phyloP scores from a whole-genome alignment of 305 asterid genomes.

The Fraxinus floribunda region DNA sequence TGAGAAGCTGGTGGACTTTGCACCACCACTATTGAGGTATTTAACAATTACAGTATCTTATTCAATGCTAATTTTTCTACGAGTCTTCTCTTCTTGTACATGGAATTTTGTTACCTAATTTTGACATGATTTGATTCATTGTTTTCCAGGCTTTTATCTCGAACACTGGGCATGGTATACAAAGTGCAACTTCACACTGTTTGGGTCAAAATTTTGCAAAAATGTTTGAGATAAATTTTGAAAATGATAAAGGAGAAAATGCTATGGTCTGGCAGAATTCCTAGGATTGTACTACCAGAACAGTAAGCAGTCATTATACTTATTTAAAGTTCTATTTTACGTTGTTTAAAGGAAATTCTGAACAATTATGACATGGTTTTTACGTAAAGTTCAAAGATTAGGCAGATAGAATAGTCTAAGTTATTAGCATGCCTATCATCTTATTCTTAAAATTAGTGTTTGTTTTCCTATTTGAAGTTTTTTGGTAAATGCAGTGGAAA shows the following conservation, averaged over 20 bases:
- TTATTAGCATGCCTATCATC: neutral
- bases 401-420: neutral
- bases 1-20: conserved; percentile 97
- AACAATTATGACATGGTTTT: too few relatives aligned
- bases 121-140: conserved; percentile 13
- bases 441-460: neutral
- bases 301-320: conserved; percentile 42
- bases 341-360: too few relatives aligned
- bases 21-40: conserved; percentile 95
- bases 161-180: conserved; percentile 93
- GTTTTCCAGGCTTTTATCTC: conserved; percentile 79
- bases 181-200: conserved; percentile 95
- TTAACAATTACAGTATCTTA: neutral
- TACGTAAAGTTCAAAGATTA: neutral
- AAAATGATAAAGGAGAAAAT: conserved; percentile 86
- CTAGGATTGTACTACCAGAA: conserved; percentile 91
- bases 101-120: conserved; percentile 11
- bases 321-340: neutral
- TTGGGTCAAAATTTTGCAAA: conserved; percentile 91
- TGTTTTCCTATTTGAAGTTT: neutral
- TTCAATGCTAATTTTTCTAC: conserved; percentile 5
- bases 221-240: conserved; percentile 88
- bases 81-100: neutral
- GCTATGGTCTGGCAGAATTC: conserved; percentile 97
- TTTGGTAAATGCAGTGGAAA: neutral